Evolutionary conservation across 441 rosid species (phyloP), one percentile per base, ranked within the genome.

Genomic region (Erysimum cheiri): DNA sequence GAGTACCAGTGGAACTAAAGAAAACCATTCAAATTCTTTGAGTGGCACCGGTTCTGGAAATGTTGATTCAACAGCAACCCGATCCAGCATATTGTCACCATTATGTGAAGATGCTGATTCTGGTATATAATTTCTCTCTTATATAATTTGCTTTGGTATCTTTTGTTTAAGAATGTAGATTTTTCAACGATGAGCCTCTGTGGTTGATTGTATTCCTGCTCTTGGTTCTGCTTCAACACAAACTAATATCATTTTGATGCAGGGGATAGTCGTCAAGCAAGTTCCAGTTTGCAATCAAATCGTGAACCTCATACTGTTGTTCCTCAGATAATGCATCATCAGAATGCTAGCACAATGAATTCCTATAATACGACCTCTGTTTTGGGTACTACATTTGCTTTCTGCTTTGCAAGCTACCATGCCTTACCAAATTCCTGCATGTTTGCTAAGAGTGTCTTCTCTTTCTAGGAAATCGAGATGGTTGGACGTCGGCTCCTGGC

Each of bases 41-140:
- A 80, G 76, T 28, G 83, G 75, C 77, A 83, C 87, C 37, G 80
- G 88, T 70, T 82, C 96, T 35, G 85, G 76, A 70, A 81, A 80
- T 80, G 78, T 87, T 5, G 93, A 89, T 78, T 89, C 93, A 24
- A 69, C 89, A 69, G 70, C 95, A 62, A 87, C 91, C 77, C 92
- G 95, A 71, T 85, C 92, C 48, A 88, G 92, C 77, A 80, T 88
- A 52, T 80, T 89, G 73, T 74, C 97, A 57, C 84, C 90, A 35
- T 60, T 77, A 67, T 87, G 84, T 75, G 97, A 91, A 86, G 97
- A 93, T 76, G 89, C 87, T 66, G 96, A 93, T 82, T 87, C 97
- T 62, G 98, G 98, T 93, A 85, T 52, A 28, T 67, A 65, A 71
- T 68, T 22, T 47, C 26, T 39, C 29, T 28, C 17, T 32, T 57